Evolutionary conservation across 208 protist genomes (phyloP).

Genomic region (Naegleria fowleri): DNA sequence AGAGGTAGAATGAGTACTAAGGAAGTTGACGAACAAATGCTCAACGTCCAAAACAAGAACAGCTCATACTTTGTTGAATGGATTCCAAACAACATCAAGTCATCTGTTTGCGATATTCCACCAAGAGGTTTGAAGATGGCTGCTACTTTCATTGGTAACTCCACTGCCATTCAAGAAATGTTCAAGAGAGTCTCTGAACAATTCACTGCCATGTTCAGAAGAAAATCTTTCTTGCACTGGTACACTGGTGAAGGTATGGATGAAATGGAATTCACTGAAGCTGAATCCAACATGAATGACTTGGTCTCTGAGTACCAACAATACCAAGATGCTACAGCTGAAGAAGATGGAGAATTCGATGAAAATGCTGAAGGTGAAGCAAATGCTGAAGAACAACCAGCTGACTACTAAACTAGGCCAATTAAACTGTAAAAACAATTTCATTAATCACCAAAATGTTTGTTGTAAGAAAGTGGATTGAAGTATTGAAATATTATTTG

Average conservation of each 20-base stretch:
- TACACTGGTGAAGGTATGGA: slow-evolving; percentile 77
- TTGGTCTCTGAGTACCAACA: slow-evolving; percentile 28
- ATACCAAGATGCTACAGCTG: slow-evolving; percentile 67
- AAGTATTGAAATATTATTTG: too few species aligned
- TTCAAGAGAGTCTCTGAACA: slow-evolving; percentile 80
- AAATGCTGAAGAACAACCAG: not conserved
- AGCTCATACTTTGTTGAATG: slow-evolving; percentile 87
- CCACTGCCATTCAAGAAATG: slow-evolving; percentile 83
- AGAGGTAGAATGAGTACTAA: slow-evolving; percentile 78
- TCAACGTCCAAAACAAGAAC: slow-evolving; percentile 85
- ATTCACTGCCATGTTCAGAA: slow-evolving; percentile 72
- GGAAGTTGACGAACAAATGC: slow-evolving; percentile 91
- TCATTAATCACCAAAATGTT: too few species aligned
- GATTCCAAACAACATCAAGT: slow-evolving; percentile 84
- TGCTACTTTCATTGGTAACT: slow-evolving; percentile 87
- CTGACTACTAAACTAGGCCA: not conserved
- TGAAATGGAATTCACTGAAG: slow-evolving; percentile 66
- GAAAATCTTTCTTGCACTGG: slow-evolving; percentile 80
- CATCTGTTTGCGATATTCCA: slow-evolving; percentile 77
- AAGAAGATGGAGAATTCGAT: slow-evolving; percentile 73
- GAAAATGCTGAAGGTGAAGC: slow-evolving; percentile 48
- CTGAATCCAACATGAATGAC: slow-evolving; percentile 74
- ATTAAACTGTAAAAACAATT: too few species aligned
- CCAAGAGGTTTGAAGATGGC: slow-evolving; percentile 83
- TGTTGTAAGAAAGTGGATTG: too few species aligned